phyloP scores from a whole-genome alignment of 2,329 filamentous ascomycete genomes.

The Beauveria varroae region DNA sequence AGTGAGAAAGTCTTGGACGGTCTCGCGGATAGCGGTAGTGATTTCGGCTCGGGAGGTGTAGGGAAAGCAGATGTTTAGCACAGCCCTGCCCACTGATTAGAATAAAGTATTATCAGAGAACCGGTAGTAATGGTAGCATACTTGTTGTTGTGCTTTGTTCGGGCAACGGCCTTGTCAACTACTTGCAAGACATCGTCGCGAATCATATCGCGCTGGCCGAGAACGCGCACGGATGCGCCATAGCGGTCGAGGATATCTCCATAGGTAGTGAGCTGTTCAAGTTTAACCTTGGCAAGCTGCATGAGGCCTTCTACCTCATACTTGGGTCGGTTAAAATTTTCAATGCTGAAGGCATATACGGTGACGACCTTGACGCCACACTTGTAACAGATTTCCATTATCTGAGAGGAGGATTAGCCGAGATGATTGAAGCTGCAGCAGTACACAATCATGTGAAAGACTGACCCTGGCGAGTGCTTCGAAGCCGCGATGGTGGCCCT shows the following conservation, averaged over 20 bases:
- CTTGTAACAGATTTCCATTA: constrained; percentile 97
- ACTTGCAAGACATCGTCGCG: constrained; percentile 82
- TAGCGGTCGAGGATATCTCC: constrained; percentile 90
- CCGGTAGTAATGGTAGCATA: constrained; percentile 27
- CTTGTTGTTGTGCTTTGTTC: constrained; percentile 83
- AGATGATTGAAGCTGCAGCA: constrained; percentile 4
- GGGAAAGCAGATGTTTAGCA: constrained; percentile 92
- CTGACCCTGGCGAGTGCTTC: constrained; percentile 82
- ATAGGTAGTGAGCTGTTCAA: constrained; percentile 85
- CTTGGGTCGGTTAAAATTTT: constrained; percentile 96
- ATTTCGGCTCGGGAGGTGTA: constrained; percentile 97
- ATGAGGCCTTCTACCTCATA: constrained; percentile 96
- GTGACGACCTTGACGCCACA: constrained; percentile 94
- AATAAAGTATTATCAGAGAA: background rate
- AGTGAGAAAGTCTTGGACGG: constrained; percentile 77
- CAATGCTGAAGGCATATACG: constrained; percentile 97
- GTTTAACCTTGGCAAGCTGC: constrained; percentile 94
- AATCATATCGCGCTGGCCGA: constrained; percentile 78
- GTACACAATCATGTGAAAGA: constrained; percentile 9
- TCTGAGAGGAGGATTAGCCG: constrained; percentile 38
- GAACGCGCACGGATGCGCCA: constrained; percentile 75
- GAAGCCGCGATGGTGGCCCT: constrained; percentile 92
- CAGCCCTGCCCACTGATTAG: constrained; percentile 31
- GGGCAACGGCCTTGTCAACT: constrained; percentile 75
- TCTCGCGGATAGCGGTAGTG: constrained; percentile 77